phyloP scores from a whole-genome alignment of 2,329 filamentous ascomycete species.

The Fusarium oxysporum region DNA sequence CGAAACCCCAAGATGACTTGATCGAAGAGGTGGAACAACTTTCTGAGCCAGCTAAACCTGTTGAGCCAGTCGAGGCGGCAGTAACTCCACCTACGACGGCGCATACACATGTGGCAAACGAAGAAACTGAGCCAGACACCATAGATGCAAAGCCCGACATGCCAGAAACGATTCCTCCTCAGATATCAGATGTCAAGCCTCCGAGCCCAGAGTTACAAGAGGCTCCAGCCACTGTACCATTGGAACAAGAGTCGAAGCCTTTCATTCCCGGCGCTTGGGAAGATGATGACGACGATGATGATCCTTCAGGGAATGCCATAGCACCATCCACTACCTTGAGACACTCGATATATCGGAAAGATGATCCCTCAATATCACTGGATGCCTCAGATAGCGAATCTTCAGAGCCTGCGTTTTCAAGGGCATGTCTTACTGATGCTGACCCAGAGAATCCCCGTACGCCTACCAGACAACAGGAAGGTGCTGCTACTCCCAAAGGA shows the following conservation, averaged over 20 bases:
- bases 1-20: background rate
- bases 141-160: slow-evolving; percentile 3
- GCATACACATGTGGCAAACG: background rate
- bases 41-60: background rate
- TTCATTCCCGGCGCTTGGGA: slow-evolving; percentile 67
- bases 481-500: slow-evolving; percentile 62
- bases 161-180: background rate
- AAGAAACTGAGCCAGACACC: background rate
- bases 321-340: slow-evolving; percentile 5
- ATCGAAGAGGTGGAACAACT: background rate
- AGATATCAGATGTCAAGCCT: background rate
- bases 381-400: slow-evolving; percentile 40
- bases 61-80: background rate
- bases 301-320: slow-evolving; percentile 17
- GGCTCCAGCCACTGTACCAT: background rate
- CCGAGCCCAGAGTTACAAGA: slow-evolving; percentile 10
- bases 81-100: background rate
- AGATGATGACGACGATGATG: slow-evolving; percentile 54
- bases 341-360: slow-evolving; percentile 17
- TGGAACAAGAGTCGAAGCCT: slow-evolving; percentile 15
- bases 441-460: slow-evolving; percentile 24
- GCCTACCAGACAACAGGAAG: slow-evolving; percentile 49
- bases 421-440: slow-evolving; percentile 36
- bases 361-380: slow-evolving; percentile 1
- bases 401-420: slow-evolving; percentile 48